These are phyloP conservation scores for Acanthamoeba quina DNA, from an alignment of 208 protist genomes.

Conservation along the genomic window DNA sequence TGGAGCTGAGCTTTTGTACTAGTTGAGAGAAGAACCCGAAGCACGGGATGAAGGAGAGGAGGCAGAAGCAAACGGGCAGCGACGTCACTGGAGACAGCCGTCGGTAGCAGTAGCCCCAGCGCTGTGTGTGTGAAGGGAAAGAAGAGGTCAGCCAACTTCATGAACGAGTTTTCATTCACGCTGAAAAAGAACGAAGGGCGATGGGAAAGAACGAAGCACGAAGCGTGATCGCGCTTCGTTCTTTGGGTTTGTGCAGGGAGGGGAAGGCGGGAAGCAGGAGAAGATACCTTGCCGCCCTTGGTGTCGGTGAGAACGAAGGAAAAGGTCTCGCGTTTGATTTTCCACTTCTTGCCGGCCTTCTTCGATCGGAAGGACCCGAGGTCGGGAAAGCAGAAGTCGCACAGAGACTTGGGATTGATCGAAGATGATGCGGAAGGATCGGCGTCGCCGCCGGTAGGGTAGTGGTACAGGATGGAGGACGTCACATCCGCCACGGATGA, in stretches of 20 bases:
- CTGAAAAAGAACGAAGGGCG: neutral
- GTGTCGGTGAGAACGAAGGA: conserved; percentile 79
- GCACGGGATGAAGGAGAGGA: conserved; percentile 71
- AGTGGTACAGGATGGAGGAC: conserved; percentile 15
- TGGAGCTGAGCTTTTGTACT: neutral
- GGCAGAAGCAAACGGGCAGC: conserved; percentile 68
- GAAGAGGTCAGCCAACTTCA: too few relatives aligned
- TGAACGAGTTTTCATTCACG: neutral
- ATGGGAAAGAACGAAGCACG: neutral
- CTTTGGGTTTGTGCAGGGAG: neutral
- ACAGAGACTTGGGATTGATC: neutral
- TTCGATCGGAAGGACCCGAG: neutral
- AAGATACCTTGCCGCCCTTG: conserved; percentile 74
- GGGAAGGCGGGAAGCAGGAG: neutral
- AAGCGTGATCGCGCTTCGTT: neutral
- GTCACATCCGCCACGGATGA: neutral
- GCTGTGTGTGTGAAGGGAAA: neutral
- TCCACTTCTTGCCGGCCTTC: neutral
- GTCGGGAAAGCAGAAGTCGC: conserved; percentile 69
- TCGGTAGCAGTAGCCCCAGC: conserved; percentile 51
- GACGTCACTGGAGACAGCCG: neutral
- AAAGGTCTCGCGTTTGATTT: conserved; percentile 76
- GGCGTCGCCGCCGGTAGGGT: neutral
- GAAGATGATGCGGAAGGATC: neutral
- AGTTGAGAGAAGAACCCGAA: conserved; percentile 56